Base-by-base conservation (phyloP, 495 filamentous ascomycete genomes). In the Acidomyces sp. region DNA sequence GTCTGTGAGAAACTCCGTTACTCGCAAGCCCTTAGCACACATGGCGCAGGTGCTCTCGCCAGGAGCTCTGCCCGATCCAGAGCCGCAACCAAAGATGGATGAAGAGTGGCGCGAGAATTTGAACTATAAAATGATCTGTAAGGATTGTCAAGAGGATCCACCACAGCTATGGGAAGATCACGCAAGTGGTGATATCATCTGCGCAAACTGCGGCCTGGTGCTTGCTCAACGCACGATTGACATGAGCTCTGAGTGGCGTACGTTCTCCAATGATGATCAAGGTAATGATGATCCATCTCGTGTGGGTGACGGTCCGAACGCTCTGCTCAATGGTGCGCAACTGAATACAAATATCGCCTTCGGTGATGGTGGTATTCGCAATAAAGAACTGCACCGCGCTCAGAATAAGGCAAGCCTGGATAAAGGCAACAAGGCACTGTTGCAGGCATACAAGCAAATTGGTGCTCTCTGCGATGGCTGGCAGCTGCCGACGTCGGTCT, bases 221-320 rank as follows among this genome's bases (percentile, higher is more conserved):
- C 68, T 96, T 24, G 78, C 78, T 36, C 82, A 88, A 56, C 80
- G 85, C 44, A 82, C 90, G 52, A 84, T 97, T 39, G 90, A 96
- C 53, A 85, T 85, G 45, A 79, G 92, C 36, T 93, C 85, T 36
- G 90, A 97, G 65, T 97, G 90, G 90, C 84, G 90, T 53, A 97
- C 92, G 6, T 97, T 97, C 61, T 80, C 84, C 43, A 95, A 94
- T 62, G 90, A 97, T 52, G 92, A 97, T 53, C 83, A 93, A 59
- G 74, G 72, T 39, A 85, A 80, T 56, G 90, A 95, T 49, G 90
- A 97, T 56, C 90, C 90, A 1, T 92, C 83, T 37, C 90, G 90
- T 85, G 90, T 97, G 50, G 90, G 90, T 62, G 90, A 96, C 36
- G 84, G 75, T 0, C 73, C 75, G 27, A 94, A 96, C 52, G 72